phyloP scores from a whole-genome alignment of 768 basidiomycete species.

The Amanita pseudoporphyria region DNA sequence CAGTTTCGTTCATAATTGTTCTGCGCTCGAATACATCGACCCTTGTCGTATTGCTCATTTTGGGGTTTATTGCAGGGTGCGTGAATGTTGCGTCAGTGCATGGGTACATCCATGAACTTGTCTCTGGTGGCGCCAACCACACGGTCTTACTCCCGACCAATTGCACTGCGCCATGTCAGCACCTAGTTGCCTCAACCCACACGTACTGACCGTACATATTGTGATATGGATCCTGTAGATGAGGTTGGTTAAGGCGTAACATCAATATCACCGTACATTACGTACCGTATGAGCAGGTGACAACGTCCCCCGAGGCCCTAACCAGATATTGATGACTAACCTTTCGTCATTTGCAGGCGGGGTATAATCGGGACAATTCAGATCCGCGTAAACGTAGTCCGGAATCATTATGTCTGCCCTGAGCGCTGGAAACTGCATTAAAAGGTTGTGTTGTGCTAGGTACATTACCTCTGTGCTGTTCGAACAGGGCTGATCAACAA shows the following conservation, averaged over 20 bases:
- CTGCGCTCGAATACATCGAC: constrained; percentile 63
- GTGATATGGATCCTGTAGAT: constrained; percentile 77
- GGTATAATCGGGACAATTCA: constrained; percentile 42
- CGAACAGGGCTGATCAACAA: constrained; percentile 19
- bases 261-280: constrained; percentile 8
- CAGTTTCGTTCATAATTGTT: constrained; percentile 11
- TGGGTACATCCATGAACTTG: constrained; percentile 51
- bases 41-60: constrained; percentile 73
- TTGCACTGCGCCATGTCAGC: constrained; percentile 48
- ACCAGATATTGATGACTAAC: constrained; percentile 69
- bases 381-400: constrained; percentile 75
- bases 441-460: constrained; percentile 85
- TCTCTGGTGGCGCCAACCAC: constrained; percentile 77
- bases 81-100: constrained; percentile 15
- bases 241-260: not conserved
- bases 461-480: constrained; percentile 40
- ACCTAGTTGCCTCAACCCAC: not conserved
- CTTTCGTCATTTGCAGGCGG: constrained; percentile 61
- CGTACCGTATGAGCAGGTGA: constrained; percentile 85
- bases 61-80: constrained; percentile 17
- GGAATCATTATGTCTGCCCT: constrained; percentile 72
- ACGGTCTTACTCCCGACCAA: constrained; percentile 83
- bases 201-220: constrained; percentile 69
- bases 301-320: constrained; percentile 69
- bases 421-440: constrained; percentile 76